Evolutionary conservation across 1,284 basidiomycete genomes (phyloP), one percentile per base, ranked within the genome.

Genomic region (Omphalotus olearius): DNA sequence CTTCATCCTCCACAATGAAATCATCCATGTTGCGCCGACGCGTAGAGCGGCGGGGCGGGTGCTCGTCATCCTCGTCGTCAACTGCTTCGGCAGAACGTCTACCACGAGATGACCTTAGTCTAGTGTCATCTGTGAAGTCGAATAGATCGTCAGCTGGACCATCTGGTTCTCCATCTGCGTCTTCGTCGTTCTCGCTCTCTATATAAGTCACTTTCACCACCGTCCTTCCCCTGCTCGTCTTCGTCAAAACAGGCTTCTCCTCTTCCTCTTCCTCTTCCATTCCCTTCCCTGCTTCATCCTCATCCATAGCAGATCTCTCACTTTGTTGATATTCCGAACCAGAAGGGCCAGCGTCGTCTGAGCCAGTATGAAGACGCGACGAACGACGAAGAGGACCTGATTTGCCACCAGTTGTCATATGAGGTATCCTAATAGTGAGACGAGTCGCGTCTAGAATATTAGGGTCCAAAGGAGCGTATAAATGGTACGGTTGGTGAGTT

Each of bases 321-420:
- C 80, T 83, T 55, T 70, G 77, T 57, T 80, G 73, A 62, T 87
- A 87, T 59, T 85, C 82, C 25, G 85, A 87, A 43, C 82, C 80
- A 20, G 84, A 85, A n/a, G 78, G 64, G 10, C 10, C n/a, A 30
- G 23, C n/a, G 11, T 33, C 44, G 11, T 42, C 38, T 5, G 52
- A 48, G 20, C 17, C 47, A 39, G 41, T 44, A 30, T 40, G 26
- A 38, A 26, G 41, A 39, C 52, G 46, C 25, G 52, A 49, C 40
- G 52, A 53, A 13, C 52, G 46, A 28, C 52, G 52, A 25, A 53
- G 33, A 5, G 38, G 18, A 40, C 35, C 10, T n/a, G 25, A 13
- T 10, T n/a, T n/a, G 26, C 45, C 47, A 6, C 28, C 47, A 23
- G 45, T 35, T 17, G 44, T 45, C 17, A 37, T 35, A n/a, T 26